Percentiles rank a stretch among this genome's conserved stretches.
Evolutionary conservation across 1,284 basidiomycete genomes (phyloP).

Genomic region (Boletus smithii): DNA sequence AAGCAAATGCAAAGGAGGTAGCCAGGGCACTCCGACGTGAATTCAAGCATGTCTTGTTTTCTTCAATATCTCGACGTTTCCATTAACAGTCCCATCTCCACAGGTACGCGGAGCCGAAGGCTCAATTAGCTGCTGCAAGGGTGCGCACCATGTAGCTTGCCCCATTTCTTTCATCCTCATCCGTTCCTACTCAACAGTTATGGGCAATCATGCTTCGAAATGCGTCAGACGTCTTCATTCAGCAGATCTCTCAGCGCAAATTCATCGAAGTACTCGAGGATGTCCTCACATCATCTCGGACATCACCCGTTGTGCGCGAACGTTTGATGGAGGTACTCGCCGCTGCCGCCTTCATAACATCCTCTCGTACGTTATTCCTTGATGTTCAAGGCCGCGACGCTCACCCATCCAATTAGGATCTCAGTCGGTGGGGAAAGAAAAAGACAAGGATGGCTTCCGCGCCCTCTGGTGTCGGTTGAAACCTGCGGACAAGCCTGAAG

Average conservation of each 20-base stretch:
- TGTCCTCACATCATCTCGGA: constrained; percentile 53
- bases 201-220: constrained; percentile 83
- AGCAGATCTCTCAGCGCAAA: constrained; percentile 68
- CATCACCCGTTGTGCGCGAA: constrained; percentile 70
- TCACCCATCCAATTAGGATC: constrained; percentile 19
- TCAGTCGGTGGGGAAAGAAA: constrained; percentile 35
- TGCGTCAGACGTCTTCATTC: constrained; percentile 59
- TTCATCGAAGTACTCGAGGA: constrained; percentile 74
- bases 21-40: constrained; percentile 68
- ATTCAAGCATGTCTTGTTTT: constrained; percentile 56
- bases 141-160: constrained; percentile 38
- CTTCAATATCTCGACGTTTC: background rate
- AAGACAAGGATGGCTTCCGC: constrained; percentile 53
- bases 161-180: constrained; percentile 3
- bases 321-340: constrained; percentile 68
- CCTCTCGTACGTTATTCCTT: constrained; percentile 38
- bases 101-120: constrained; percentile 67
- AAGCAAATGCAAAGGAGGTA: constrained; percentile 70
- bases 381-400: background rate
- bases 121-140: constrained; percentile 68
- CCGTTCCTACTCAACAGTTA: constrained; percentile 41
- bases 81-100: constrained; percentile 2
- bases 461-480: constrained; percentile 68
- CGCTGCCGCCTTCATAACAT: constrained; percentile 64
- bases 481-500: constrained; percentile 65